A percentile compares a stretch with the other conserved stretches of the same genome.
These are phyloP conservation scores for Linum usitatissimum DNA, from an alignment of 345 rosid genomes.

Conservation along the genomic window DNA sequence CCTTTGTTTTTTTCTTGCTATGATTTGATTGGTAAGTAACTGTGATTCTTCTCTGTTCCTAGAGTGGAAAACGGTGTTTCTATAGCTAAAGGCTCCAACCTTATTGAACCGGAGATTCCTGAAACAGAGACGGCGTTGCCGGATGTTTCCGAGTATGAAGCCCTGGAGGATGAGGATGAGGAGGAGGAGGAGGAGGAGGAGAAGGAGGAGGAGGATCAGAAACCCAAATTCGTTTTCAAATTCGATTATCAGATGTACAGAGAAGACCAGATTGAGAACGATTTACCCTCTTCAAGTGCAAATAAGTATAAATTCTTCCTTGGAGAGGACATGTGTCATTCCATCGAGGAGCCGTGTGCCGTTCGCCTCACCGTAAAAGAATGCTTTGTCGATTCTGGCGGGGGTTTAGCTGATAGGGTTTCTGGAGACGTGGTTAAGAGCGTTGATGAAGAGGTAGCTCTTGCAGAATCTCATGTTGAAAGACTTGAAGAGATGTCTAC, in stretches of 20 bases:
- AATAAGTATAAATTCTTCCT: slow-evolving; percentile 30
- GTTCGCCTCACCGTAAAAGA: slow-evolving; percentile 33
- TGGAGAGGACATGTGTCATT: slow-evolving; percentile 27
- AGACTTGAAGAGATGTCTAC: not conserved
- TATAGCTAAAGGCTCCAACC: not conserved
- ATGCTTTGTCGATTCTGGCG: slow-evolving; percentile 15
- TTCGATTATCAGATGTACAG: slow-evolving; percentile 54
- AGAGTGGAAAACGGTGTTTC: not conserved
- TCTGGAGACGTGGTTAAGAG: slow-evolving; percentile 5
- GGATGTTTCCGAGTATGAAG: not conserved
- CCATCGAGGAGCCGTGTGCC: slow-evolving; percentile 33
- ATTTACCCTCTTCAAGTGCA: slow-evolving; percentile 19
- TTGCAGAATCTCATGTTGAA: slow-evolving; percentile 13
- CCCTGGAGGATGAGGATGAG: slow-evolving; percentile 6
- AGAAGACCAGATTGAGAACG: slow-evolving; percentile 18
- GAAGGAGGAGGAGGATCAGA: not conserved
- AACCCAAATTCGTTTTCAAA: slow-evolving; percentile 41
- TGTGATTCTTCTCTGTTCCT: not conserved
- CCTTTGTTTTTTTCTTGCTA: not conserved
- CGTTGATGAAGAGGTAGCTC: slow-evolving; percentile 6
- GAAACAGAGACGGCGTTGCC: slow-evolving; percentile 9
- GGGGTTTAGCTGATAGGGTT: not conserved
- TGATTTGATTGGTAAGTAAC: not conserved
- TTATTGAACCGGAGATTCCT: not conserved
- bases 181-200: slow-evolving; percentile 1